Evolutionary conservation across 2,329 filamentous ascomycete genomes (phyloP).

Genomic region (Paracoccidioides lutzii): DNA sequence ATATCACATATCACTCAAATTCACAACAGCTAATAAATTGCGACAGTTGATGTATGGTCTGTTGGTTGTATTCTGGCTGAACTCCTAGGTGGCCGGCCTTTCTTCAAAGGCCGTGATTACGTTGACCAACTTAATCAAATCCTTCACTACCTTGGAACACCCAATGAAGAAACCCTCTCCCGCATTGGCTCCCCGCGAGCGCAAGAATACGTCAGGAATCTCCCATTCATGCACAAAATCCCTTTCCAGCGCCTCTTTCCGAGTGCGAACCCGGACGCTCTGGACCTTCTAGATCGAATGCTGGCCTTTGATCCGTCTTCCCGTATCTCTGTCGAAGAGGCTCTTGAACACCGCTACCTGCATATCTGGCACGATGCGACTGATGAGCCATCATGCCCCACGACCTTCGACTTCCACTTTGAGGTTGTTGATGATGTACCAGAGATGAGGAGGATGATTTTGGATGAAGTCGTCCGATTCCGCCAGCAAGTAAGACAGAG

Average conservation of each 20-base stretch:
- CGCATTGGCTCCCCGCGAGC: conserved; percentile 91
- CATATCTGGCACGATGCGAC: conserved; percentile 97
- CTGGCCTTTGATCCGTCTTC: conserved; percentile 90
- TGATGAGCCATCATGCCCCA: conserved; percentile 87
- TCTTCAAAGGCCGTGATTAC: conserved; percentile 98
- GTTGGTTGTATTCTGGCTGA: conserved; percentile 96
- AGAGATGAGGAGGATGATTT: conserved; percentile 94
- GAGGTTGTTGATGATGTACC: conserved; percentile 91
- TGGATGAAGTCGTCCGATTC: conserved; percentile 87
- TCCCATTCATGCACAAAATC: conserved; percentile 89
- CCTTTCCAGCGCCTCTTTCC: conserved; percentile 81
- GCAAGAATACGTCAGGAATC: conserved; percentile 95
- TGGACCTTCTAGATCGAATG: conserved; percentile 94
- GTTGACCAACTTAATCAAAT: conserved; percentile 99
- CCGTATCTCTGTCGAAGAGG: conserved; percentile 87
- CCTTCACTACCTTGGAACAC: conserved; percentile 90
- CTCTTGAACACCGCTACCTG: conserved; percentile 90
- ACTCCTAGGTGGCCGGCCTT: conserved; percentile 85
- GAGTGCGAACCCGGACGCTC: conserved; percentile 86
- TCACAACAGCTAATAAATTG: neutral
- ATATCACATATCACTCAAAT: neutral
- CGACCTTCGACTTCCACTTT: conserved; percentile 95
- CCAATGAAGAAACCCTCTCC: conserved; percentile 83
- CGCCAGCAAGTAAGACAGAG: conserved; percentile 47
- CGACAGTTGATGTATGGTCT: conserved; percentile 91